Evolutionary conservation across 805 yeast species (phyloP).

Genomic region (Suhomyces canberraensis): DNA sequence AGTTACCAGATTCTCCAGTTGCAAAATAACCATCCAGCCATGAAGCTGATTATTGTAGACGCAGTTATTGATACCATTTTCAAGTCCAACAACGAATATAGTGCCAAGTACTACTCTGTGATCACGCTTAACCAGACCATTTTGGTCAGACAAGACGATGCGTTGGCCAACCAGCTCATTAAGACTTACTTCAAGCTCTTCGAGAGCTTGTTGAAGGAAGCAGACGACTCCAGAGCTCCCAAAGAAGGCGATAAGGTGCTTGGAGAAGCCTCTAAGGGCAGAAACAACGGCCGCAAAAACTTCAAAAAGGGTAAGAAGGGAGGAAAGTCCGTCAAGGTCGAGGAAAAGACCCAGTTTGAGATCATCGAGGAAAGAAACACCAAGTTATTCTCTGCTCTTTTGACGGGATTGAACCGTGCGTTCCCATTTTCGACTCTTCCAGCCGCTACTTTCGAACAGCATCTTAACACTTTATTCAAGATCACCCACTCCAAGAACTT

Average conservation of each 20-base stretch:
- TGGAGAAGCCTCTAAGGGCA: slow-evolving; percentile 59
- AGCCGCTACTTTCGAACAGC: slow-evolving; percentile 64
- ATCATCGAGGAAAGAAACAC: slow-evolving; percentile 75
- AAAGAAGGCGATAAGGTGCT: slow-evolving; percentile 33
- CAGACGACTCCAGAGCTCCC: slow-evolving; percentile 45
- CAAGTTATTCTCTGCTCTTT: slow-evolving; percentile 80
- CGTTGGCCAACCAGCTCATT: slow-evolving; percentile 78
- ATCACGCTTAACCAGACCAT: slow-evolving; percentile 92
- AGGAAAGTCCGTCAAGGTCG: slow-evolving; percentile 68
- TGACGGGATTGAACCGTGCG: slow-evolving; percentile 94
- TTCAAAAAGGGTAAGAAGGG: slow-evolving; percentile 85
- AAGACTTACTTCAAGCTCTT: slow-evolving; percentile 84
- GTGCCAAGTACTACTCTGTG: slow-evolving; percentile 82
- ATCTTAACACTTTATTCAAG: slow-evolving; percentile 78
- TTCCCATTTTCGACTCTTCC: slow-evolving; percentile 86
- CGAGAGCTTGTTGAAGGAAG: slow-evolving; percentile 73
- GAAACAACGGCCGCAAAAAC: slow-evolving; percentile 56
- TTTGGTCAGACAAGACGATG: slow-evolving; percentile 69
- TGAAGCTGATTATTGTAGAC: slow-evolving; percentile 80
- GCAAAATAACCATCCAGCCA: slow-evolving; percentile 92
- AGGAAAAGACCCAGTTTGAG: slow-evolving; percentile 61
- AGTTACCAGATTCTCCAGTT: slow-evolving; percentile 76
- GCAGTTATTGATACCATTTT: slow-evolving; percentile 78
- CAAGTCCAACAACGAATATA: slow-evolving; percentile 70
- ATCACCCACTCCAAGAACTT: slow-evolving; percentile 94